Evolutionary conservation across 306 rosid genomes (phyloP).

Genomic region (Begonia masoniana): DNA sequence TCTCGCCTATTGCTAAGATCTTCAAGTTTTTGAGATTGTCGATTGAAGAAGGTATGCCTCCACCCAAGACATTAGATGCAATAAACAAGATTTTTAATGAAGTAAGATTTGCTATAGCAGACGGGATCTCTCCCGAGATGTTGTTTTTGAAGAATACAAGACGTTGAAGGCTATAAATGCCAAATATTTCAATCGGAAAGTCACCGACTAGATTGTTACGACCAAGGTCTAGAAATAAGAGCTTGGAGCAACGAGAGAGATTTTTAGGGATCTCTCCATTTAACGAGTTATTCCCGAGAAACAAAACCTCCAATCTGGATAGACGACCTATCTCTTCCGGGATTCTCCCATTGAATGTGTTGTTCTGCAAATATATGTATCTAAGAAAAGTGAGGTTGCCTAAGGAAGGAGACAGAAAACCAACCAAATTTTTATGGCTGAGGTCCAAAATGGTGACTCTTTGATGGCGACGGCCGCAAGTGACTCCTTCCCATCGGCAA

Average conservation of each 20-base stretch:
- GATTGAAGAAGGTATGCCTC: slow-evolving; percentile 37
- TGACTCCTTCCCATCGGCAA: slow-evolving; percentile 34
- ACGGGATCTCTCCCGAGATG: slow-evolving; percentile 36
- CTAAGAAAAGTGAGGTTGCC: slow-evolving; percentile 45
- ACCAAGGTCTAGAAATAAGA: slow-evolving; percentile 33
- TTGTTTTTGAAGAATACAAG: slow-evolving; percentile 36
- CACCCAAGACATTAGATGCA: slow-evolving; percentile 46
- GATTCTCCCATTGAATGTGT: slow-evolving; percentile 31
- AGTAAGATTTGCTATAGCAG: slow-evolving; percentile 43
- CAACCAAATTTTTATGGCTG: slow-evolving; percentile 33
- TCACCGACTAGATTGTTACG: slow-evolving; percentile 28
- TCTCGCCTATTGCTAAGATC: slow-evolving; percentile 39
- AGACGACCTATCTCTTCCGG: slow-evolving; percentile 41
- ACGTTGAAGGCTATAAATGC: slow-evolving; percentile 30
- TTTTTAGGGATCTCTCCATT: slow-evolving; percentile 35
- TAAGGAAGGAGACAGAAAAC: slow-evolving; percentile 30
- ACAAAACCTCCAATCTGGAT: slow-evolving; percentile 25
- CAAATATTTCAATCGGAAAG: slow-evolving; percentile 27
- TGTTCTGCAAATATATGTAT: slow-evolving; percentile 35
- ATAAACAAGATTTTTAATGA: slow-evolving; percentile 32
- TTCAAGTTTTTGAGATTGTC: slow-evolving; percentile 33
- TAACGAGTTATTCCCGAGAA: slow-evolving; percentile 36
- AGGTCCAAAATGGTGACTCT: slow-evolving; percentile 43
- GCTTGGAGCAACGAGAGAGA: slow-evolving; percentile 23
- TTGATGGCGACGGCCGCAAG: slow-evolving; percentile 20